These are phyloP conservation scores for Logfia minima DNA, from an alignment of 129 eudicot species.

Conservation along the genomic window DNA sequence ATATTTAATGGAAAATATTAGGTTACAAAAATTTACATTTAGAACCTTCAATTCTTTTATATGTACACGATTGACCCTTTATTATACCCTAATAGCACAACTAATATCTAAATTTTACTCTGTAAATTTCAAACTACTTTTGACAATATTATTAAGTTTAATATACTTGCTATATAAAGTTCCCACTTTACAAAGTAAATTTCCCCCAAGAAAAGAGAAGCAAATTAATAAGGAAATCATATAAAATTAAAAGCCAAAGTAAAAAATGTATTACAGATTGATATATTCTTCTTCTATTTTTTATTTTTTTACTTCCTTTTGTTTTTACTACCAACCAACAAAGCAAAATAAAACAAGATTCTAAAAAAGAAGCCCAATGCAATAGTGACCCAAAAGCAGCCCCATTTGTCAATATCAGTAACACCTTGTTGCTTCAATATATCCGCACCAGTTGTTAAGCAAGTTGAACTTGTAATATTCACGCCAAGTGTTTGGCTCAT, in stretches of 20 bases:
- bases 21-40: too few relatives aligned
- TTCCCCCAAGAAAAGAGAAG: not conserved
- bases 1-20: too few relatives aligned
- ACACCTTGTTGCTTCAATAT: conserved; percentile 71
- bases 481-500: conserved; percentile 66
- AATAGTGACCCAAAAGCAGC: conserved; percentile 74
- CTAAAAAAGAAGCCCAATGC: conserved; percentile 85
- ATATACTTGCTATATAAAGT: too few relatives aligned
- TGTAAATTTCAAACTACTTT: too few relatives aligned
- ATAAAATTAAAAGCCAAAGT: not conserved
- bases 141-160: too few relatives aligned
- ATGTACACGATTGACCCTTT: too few relatives aligned
- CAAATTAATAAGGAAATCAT: not conserved
- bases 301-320: conserved; percentile 42
- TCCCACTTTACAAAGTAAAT: not conserved
- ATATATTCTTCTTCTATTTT: not conserved
- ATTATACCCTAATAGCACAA: too few relatives aligned
- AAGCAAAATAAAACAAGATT: conserved; percentile 68
- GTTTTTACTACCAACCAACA: conserved; percentile 86
- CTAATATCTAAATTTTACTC: too few relatives aligned
- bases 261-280: not conserved
- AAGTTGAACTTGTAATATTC: conserved; percentile 61
- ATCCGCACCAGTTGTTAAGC: conserved; percentile 66
- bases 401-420: conserved; percentile 66
- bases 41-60: too few relatives aligned